Base-by-base conservation (phyloP, 768 basidiomycete genomes). In the Hypholoma sublateritium region DNA sequence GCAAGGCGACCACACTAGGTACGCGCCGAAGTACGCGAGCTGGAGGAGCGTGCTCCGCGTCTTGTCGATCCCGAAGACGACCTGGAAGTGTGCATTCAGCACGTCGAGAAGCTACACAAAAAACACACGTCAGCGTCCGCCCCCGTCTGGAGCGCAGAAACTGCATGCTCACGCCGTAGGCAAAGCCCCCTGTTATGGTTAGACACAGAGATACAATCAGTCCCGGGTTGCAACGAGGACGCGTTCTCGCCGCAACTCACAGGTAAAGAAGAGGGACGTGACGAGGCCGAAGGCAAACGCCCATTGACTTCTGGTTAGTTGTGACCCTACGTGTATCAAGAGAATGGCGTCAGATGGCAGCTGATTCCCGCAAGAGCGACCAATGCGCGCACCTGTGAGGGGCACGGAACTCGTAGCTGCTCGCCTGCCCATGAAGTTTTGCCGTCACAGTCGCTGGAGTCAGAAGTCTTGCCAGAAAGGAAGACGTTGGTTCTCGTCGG, bases 201-300 rank as follows among this genome's bases (percentile, higher is more conserved):
- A n/a, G 46, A 25, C 14, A 4, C 16, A 28, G 22, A 12, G 22
- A 17, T 7, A 11, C 3, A 21, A 44, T 44, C 22, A 44, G 43
- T 8, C 7, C 22, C 21, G 21, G 9, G 22, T 47, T 47, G 46
- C 46, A 13, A 47, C 12, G 22, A 22, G 25, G 22, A 37, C 13
- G n/a, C 22, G 53, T 24, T 47, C 42, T 32, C 39, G 19, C 39
- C 35, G n/a, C 12, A 12, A 69, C 81, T 60, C 60, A 84, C 85
- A 87, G 25, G 87, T 86, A 71, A 90, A 89, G 77, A 90, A 90
- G 32, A 90, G 75, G 11, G 87, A 82, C 17, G 88, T 90, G 57
- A 91, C 85, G 53, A 90, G 80, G 37, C 75, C 74, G 67, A 88
- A 91, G 7, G 88, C 77, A 66, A 79, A 85, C 24, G 70, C 71